Evolutionary conservation across 1,139 yeast species (phyloP).

Genomic region (Meyerozyma athensensis): DNA sequence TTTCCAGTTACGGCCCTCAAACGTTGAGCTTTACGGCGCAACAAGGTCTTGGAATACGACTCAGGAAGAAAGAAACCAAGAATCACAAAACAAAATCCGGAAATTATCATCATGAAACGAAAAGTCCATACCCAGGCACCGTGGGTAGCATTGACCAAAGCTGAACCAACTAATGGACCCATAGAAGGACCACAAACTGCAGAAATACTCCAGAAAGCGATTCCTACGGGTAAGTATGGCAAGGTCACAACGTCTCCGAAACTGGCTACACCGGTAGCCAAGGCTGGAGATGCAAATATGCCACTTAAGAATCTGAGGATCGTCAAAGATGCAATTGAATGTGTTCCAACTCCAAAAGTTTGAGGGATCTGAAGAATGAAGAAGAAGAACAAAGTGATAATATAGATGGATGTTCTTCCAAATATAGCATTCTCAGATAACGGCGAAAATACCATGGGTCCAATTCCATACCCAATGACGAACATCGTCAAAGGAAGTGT

Average conservation of each 20-base stretch:
- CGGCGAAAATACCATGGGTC: conserved; percentile 37
- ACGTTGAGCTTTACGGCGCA: conserved; percentile 32
- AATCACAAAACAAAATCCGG: conserved; percentile 23
- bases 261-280: conserved; percentile 37
- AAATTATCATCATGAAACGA: conserved; percentile 32
- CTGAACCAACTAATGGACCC: conserved; percentile 13
- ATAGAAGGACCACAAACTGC: conserved; percentile 14
- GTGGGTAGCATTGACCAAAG: conserved; percentile 16
- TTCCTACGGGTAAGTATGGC: conserved; percentile 11
- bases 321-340: conserved; percentile 28
- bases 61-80: conserved; percentile 32
- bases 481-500: conserved; percentile 32
- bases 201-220: conserved; percentile 12
- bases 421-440: conserved; percentile 37
- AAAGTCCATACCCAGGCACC: conserved; percentile 37
- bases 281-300: conserved; percentile 31
- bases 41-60: conserved; percentile 29
- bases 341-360: conserved; percentile 19
- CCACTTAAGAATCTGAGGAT: conserved; percentile 33
- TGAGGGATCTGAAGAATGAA: conserved; percentile 31
- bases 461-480: conserved; percentile 37
- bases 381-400: conserved; percentile 25
- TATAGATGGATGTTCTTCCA: conserved; percentile 47
- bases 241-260: conserved; percentile 22
- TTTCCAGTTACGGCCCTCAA: conserved; percentile 34